A percentile compares a stretch with the other conserved stretches of the same genome.
Evolutionary conservation across 805 yeast genomes (phyloP).

Genomic region (Blastobotrys robertii): DNA sequence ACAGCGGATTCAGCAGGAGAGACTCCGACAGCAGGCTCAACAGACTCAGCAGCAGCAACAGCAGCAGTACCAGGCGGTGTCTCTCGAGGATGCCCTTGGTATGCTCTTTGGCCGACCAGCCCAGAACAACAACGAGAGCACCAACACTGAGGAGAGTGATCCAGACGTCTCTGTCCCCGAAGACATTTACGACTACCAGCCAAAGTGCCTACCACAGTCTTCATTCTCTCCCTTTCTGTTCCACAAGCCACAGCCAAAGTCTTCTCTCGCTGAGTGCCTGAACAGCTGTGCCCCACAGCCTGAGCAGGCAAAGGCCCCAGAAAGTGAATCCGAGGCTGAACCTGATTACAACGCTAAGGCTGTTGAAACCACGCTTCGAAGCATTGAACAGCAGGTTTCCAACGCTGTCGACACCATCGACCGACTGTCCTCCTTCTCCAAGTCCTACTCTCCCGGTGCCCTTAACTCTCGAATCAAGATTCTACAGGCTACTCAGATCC

Average conservation of each 20-base stretch:
- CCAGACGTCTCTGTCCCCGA: slow-evolving; percentile 12
- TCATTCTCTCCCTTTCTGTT: slow-evolving; percentile 3
- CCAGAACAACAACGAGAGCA: slow-evolving; percentile 5
- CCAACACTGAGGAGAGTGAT: slow-evolving; percentile 9
- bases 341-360: slow-evolving; percentile 1
- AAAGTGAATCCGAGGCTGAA: slow-evolving; percentile 1
- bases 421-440: slow-evolving; percentile 6
- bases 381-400: slow-evolving; percentile 10
- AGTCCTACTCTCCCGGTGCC: slow-evolving; percentile 2
- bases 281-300: not conserved
- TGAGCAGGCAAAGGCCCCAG: not conserved
- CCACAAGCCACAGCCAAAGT: not conserved
- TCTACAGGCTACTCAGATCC: slow-evolving; percentile 19
- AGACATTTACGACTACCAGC: slow-evolving; percentile 6
- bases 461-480: slow-evolving; percentile 19
- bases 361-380: not conserved
- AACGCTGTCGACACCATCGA: slow-evolving; percentile 14
- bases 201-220: too few relatives aligned
- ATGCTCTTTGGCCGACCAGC: not conserved
- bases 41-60: not conserved
- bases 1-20: slow-evolving; percentile 2
- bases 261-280: not conserved
- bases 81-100: not conserved
- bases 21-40: slow-evolving; percentile 1
- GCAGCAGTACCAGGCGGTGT: slow-evolving; percentile 1